phyloP scores from a whole-genome alignment of 345 rosid species.

The Hibiscus mutabilis region DNA sequence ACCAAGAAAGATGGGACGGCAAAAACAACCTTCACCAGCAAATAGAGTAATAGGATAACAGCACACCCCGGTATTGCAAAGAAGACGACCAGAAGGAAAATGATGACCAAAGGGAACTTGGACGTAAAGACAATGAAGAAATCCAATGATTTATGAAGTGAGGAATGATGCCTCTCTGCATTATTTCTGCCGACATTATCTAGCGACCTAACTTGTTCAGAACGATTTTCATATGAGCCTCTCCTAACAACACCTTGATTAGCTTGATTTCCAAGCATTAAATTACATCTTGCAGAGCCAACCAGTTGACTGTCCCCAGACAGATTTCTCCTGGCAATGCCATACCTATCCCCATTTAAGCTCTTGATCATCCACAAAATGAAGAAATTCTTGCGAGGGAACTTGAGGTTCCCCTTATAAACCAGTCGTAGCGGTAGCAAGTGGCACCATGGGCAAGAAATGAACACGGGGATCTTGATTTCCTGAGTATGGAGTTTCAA shows the following conservation, averaged over 20 bases:
- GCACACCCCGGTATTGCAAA: slow-evolving; percentile 57
- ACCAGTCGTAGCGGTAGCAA: slow-evolving; percentile 43
- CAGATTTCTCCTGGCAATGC: neutral
- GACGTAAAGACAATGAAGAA: slow-evolving; percentile 51
- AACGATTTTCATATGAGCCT: slow-evolving; percentile 9
- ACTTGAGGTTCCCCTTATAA: slow-evolving; percentile 40
- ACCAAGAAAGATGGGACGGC: slow-evolving; percentile 51
- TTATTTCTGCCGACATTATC: slow-evolving; percentile 15
- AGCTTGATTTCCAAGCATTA: slow-evolving; percentile 23
- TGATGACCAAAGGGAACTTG: slow-evolving; percentile 49
- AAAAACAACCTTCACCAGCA: slow-evolving; percentile 45
- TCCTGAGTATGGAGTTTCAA: slow-evolving; percentile 36
- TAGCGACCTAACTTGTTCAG: slow-evolving; percentile 15
- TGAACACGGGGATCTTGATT: slow-evolving; percentile 43
- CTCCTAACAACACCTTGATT: slow-evolving; percentile 17
- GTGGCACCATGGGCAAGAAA: slow-evolving; percentile 64
- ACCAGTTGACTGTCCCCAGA: slow-evolving; percentile 26
- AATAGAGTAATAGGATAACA: slow-evolving; percentile 41
- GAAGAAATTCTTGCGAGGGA: slow-evolving; percentile 59
- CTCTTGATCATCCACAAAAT: slow-evolving; percentile 72
- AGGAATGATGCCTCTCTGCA: slow-evolving; percentile 31
- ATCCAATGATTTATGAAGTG: slow-evolving; percentile 42
- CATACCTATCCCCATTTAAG: slow-evolving; percentile 42
- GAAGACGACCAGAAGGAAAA: slow-evolving; percentile 40
- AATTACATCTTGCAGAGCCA: slow-evolving; percentile 7